Evolutionary conservation across 306 rosid genomes (phyloP).

Genomic region (Canavalia ensiformis): DNA sequence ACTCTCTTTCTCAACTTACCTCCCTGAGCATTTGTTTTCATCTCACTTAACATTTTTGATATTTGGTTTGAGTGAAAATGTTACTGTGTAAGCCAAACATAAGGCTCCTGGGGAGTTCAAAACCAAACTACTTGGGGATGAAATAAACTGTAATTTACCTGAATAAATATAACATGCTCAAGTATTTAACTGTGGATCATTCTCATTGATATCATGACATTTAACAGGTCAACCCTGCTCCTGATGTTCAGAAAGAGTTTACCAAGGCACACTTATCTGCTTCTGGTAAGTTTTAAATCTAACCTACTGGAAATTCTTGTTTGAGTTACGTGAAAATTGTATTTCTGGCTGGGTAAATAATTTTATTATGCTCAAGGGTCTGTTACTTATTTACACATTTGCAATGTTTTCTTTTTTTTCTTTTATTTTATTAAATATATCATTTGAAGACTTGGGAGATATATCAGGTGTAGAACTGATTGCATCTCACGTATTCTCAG

Average conservation of each 20-base stretch:
- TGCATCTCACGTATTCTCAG: slow-evolving; percentile 52
- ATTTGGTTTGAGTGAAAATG: not conserved
- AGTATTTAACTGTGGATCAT: not conserved
- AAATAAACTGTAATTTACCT: slow-evolving; percentile 12
- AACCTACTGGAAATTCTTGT: slow-evolving; percentile 7
- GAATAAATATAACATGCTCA: slow-evolving; percentile 15
- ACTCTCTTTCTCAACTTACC: slow-evolving; percentile 21
- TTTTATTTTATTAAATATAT: not conserved
- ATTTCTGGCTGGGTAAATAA: slow-evolving; percentile 11
- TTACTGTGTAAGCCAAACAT: not conserved
- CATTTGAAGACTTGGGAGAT: slow-evolving; percentile 14
- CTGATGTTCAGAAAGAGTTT: slow-evolving; percentile 61
- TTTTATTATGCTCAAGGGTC: not conserved
- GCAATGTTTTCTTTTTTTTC: slow-evolving; percentile 31
- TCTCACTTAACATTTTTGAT: not conserved
- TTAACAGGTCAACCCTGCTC: slow-evolving; percentile 62
- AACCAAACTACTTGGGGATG: not conserved
- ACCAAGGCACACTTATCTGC: slow-evolving; percentile 58
- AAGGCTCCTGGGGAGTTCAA: not conserved
- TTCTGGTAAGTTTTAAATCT: slow-evolving; percentile 64
- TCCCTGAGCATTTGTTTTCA: not conserved
- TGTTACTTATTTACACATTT: slow-evolving; percentile 14
- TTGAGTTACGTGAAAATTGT: slow-evolving; percentile 13
- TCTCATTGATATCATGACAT: slow-evolving; percentile 41
- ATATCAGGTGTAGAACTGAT: slow-evolving; percentile 21